Evolutionary conservation across 2,329 filamentous ascomycete genomes (phyloP), one percentile per base, ranked within the genome.

Genomic region (Diaporthe caulivora): DNA sequence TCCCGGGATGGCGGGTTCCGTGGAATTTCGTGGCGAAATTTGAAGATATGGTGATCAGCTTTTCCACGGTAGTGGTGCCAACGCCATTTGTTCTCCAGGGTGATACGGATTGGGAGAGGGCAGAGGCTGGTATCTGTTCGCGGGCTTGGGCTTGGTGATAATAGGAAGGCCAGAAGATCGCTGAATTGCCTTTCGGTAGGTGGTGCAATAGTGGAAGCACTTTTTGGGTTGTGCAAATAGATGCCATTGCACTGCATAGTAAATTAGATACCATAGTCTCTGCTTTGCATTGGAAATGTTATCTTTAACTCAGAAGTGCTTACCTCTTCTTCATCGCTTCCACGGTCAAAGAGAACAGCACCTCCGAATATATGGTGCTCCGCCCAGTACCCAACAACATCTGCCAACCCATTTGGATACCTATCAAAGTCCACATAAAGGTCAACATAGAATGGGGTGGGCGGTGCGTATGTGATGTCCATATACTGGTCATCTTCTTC

Each of bases 261-360:
- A 65, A 21, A 65, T 65, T 37, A 65, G 31, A 69, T 13, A 40
- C 37, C 11, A 40, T 10, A 40, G 37, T 13, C 37, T 40, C 37
- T 40, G 37, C 37, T 40, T 40, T 40, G 37, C 11, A 13, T 40
- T 2, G 37, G 37, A 40, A 40, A 40, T 40, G 11, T 40, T 40
- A 40, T 40, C 37, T 40, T 40, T 13, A 40, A 40, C 11, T 40
- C 37, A 53, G 2, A 24, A 17, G n/a, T 42, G 21, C 40, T 55
- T 21, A 57, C 51, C 67, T 70, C 51, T 54, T 70, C 67, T 44
- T 70, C 67, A n/a, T 40, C 37, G 58, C 31, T 70, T 53, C 67
- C 51, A 54, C 51, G 49, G 26, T 58, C 67, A 13, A 70, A 70
- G 31, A 70, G 54, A 29, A 58, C 34, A 57, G 58, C 67, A 31